Evolutionary conservation across 2,329 filamentous ascomycete species (phyloP), one percentile per base, ranked within the genome.

Genomic region (Colletotrichum coccodes): DNA sequence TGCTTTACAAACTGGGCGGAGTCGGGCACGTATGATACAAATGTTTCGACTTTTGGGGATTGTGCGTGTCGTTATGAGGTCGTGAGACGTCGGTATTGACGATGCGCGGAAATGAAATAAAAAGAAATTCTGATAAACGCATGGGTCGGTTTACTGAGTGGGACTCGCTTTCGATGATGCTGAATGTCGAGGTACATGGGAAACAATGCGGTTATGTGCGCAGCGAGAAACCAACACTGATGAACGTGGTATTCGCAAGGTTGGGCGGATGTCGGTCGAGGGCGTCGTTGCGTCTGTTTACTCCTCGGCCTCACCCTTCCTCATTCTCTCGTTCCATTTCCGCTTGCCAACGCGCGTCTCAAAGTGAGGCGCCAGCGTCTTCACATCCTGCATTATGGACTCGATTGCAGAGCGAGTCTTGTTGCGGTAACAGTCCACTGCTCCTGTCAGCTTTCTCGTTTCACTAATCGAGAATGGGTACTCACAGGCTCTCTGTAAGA

Each of bases 341-440:
- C 93, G 88, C 85, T 97, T 98, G 65, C 95, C 95, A 23, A 91
- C 89, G 49, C 95, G 90, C 4, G 93, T 96, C 82, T 98, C 94
- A 76, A 95, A 97, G 81, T 98, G 94, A 62, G 94, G 91, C 28
- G 93, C 92, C 30, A 93, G 89, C 23, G 87, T 86, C 64, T 88
- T 85, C 50, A 94, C 87, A 70, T 97, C 94, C 76, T 94, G 91
- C 75, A 93, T 92, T 49, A 90, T 88, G 26, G 70, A 90, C 75
- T 97, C 89, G 82, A 97, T 95, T 63, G 92, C 92, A 73, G 88
- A 91, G 72, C 92, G 90, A 79, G 95, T 96, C 85, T 97, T 97
- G 79, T 94, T 95, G 73, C 95, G 92, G 80, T 98, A 98, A 70
- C 93, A 94, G 79, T 98, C 95, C 80, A 98, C 94, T 97, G 74